These are phyloP conservation scores for Cicer chorassanicum DNA, from an alignment of 306 rosid genomes.

Conservation along the genomic window DNA sequence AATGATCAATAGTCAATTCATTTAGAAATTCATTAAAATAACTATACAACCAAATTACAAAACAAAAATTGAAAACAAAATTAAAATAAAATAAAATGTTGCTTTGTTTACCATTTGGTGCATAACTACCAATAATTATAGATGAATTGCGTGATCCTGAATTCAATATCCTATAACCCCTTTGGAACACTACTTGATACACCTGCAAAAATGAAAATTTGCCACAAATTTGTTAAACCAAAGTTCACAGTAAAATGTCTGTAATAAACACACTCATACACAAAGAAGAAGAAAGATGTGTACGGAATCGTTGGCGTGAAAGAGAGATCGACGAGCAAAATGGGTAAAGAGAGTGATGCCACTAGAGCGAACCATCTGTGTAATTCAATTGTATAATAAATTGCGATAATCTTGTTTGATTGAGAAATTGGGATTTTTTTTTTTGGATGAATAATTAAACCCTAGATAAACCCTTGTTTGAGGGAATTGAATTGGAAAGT, in stretches of 20 bases:
- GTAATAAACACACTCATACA: background rate
- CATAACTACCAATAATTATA: constrained; percentile 47
- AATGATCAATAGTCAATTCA: background rate
- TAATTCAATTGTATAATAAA: background rate
- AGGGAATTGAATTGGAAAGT: constrained; percentile 18
- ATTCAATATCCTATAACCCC: constrained; percentile 59
- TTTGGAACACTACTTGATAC: constrained; percentile 49
- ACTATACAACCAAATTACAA: background rate
- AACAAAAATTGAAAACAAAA: constrained; percentile 3
- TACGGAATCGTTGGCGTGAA: constrained; percentile 46
- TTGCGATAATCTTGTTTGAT: background rate
- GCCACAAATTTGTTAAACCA: constrained; percentile 15
- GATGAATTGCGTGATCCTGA: constrained; percentile 53
- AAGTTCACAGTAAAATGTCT: background rate
- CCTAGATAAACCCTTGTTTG: constrained; percentile 69
- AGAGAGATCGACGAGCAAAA: constrained; percentile 63
- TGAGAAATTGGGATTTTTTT: constrained; percentile 33
- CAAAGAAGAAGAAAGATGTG: background rate
- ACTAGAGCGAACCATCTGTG: constrained; percentile 78
- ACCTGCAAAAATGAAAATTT: constrained; percentile 50
- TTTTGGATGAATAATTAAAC: constrained; percentile 43
- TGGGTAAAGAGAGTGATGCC: constrained; percentile 59
- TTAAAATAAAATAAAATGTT: background rate
- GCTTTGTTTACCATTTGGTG: constrained; percentile 52
- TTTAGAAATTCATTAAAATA: constrained; percentile 2